A percentile compares a stretch with the other conserved stretches of the same genome.
Conservation (phyloP, 2,329 filamentous ascomycete genomes). For the Botrytis medusae region DNA sequence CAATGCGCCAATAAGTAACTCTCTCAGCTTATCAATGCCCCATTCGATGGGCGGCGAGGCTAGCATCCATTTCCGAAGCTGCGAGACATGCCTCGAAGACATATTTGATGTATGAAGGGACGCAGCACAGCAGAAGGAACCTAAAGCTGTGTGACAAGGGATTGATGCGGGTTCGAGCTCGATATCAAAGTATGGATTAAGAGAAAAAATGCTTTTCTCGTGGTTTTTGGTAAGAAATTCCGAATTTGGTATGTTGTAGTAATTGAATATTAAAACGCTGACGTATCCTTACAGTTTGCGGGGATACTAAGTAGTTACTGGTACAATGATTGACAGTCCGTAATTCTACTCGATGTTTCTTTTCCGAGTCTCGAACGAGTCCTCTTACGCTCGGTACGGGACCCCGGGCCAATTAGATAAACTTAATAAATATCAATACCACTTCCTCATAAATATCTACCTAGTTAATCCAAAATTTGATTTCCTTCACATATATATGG, state of each 20-base stretch:
- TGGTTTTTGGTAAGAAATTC: too few relatives aligned
- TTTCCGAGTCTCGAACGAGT: constrained; percentile 5
- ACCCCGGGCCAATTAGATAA: neutral
- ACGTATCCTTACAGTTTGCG: constrained; percentile 4
- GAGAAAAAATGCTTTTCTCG: neutral
- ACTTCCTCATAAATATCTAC: neutral
- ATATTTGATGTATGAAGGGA: constrained; percentile 26
- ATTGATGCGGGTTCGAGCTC: neutral
- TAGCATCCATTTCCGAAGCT: constrained; percentile 72
- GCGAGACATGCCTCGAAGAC: constrained; percentile 58
- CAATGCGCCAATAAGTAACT: constrained; percentile 83
- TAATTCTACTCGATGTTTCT: neutral
- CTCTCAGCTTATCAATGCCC: constrained; percentile 74
- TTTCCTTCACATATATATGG: neutral
- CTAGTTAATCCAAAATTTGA: neutral
- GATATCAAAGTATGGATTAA: neutral
- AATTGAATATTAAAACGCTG: neutral
- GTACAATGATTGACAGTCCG: neutral
- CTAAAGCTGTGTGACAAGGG: constrained; percentile 4
- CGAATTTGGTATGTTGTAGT: neutral
- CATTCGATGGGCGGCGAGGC: constrained; percentile 91
- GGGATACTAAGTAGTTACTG: neutral
- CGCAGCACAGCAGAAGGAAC: neutral
- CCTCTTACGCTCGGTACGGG: neutral
- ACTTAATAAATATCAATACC: neutral